Evolutionary conservation across 2,329 filamentous ascomycete species (phyloP), one percentile per base, ranked within the genome.

Genomic region (Ploettnerulaceae sp.): DNA sequence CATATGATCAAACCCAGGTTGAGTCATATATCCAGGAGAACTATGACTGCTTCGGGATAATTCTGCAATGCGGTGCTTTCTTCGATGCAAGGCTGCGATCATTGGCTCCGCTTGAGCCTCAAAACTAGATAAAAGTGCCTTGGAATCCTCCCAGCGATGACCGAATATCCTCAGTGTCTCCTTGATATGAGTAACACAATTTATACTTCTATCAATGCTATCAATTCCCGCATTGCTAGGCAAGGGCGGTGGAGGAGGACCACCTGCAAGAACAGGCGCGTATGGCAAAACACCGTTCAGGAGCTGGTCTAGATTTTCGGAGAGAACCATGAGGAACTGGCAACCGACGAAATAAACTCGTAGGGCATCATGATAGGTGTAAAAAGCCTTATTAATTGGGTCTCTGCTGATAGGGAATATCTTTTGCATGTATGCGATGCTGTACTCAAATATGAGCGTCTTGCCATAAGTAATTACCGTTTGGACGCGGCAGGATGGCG

Each of bases 321-420:
- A 69, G n/a, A 84, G 64, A 6, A 82, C 77, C 1, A 78, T 76
- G 12, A 81, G 66, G 48, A 84, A 76, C 57, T 84, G 81, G 49
- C 72, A 79, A 11, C 75, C 79, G 69, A 84, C 79, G 58, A 84
- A 95, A 60, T 87, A 93, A 1, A 88, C 82, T 42, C 90, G 81
- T 60, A 95, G 76, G 1, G 89, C 86, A 62, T 96, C 91, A 60
- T 94, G 84, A 58, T 90, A 95, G 1, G 87, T 91, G 59, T 93
- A 79, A 41, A 91, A 84, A 4, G 83, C 77, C 12, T 76, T 73
- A 50, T 81, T 76, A 24, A 71, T 67, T 3, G 76, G 65, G 55
- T 77, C 74, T 47, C 76, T 75, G 18, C 86, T 75, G 35, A 89
- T 75, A 4, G 80, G 77, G 57, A 86, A 77, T 53, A 95, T 80